Evolutionary conservation across 805 yeast species (phyloP), one percentile per base, ranked within the genome.

Genomic region (Lipomyces japonicus): DNA sequence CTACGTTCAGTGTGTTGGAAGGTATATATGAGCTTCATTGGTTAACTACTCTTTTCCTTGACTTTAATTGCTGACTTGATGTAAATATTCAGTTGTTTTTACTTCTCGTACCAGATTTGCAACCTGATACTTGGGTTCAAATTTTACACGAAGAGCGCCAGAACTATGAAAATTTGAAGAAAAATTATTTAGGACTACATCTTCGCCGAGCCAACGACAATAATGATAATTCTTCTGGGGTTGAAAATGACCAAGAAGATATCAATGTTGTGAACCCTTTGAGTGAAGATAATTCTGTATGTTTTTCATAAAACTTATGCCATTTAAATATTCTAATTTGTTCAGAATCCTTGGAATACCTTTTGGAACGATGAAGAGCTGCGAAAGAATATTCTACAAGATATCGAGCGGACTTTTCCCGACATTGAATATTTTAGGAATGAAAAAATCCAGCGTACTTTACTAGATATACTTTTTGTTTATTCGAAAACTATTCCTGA

Each of bases 401-500:
- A 68, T 44, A 65, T 67, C 4, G 64, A 62, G 18, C 57, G 71
- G 19, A 63, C 71, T 3, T 67, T 59, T 46, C 71, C 71, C 3
- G 68, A 68, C 19, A 48, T 62, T 12, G 60, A 55, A 5, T 64
- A 61, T 49, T 68, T 68, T 48, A 56, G 68, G 21, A 50, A 53
- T 9, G n/a, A 48, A 0, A 35, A 43, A 4, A 59, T 64, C 12
- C 64, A 63, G 45, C 42, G 51, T 6, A 39, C 44, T 30, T 55
- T 77, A 49, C 66, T 72, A n/a, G 69, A 72, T 40, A 61, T 77
- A 5, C 63, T 77, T 41, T 76, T 68, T 56, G 66, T 73, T 3
- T 78, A 78, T 71, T 64, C 78, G 32, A 70, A 71, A 56, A 69
- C 72, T 59, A 72, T 76, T 55, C 72, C 76, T 1, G 68, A 61